Conservation (phyloP, 192 early-diverging fungal species). For the Coemansia sp. region DNA sequence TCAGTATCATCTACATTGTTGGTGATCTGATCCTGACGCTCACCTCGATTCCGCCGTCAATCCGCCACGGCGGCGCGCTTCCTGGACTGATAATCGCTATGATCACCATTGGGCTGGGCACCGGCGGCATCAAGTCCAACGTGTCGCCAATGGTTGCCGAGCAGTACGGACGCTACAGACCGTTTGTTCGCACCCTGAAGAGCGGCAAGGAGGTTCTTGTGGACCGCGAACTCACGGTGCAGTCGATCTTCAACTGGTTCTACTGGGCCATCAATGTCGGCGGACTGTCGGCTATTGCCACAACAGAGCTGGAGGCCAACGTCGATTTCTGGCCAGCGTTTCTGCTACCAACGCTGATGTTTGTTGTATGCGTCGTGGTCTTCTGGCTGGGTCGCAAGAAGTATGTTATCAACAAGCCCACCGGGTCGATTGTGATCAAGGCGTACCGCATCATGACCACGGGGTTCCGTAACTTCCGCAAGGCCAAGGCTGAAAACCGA, state of each 20-base stretch:
- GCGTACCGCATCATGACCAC: slow-evolving; percentile 42
- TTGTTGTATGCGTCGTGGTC: slow-evolving; percentile 56
- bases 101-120: slow-evolving; percentile 73
- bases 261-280: slow-evolving; percentile 74
- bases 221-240: slow-evolving; percentile 67
- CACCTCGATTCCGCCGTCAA: slow-evolving; percentile 63
- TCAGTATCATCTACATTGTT: slow-evolving; percentile 64
- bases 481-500: slow-evolving; percentile 35
- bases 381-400: slow-evolving; percentile 57
- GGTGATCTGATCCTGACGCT: slow-evolving; percentile 65
- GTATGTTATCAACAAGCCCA: slow-evolving; percentile 59
- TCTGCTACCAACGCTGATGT: slow-evolving; percentile 62
- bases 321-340: slow-evolving; percentile 62
- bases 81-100: slow-evolving; percentile 70
- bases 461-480: slow-evolving; percentile 35
- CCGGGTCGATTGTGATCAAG: slow-evolving; percentile 58
- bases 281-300: slow-evolving; percentile 60
- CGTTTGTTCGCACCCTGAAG: slow-evolving; percentile 62
- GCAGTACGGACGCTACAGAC: slow-evolving; percentile 59
- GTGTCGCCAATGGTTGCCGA: slow-evolving; percentile 80
- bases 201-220: slow-evolving; percentile 64
- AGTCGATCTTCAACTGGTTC: slow-evolving; percentile 84
- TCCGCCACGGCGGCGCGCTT: slow-evolving; percentile 58
- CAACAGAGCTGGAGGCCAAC: slow-evolving; percentile 58
- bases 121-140: slow-evolving; percentile 79